Evolutionary conservation across 495 filamentous ascomycete species (phyloP).

Genomic region (Evansstolkia leycettana): DNA sequence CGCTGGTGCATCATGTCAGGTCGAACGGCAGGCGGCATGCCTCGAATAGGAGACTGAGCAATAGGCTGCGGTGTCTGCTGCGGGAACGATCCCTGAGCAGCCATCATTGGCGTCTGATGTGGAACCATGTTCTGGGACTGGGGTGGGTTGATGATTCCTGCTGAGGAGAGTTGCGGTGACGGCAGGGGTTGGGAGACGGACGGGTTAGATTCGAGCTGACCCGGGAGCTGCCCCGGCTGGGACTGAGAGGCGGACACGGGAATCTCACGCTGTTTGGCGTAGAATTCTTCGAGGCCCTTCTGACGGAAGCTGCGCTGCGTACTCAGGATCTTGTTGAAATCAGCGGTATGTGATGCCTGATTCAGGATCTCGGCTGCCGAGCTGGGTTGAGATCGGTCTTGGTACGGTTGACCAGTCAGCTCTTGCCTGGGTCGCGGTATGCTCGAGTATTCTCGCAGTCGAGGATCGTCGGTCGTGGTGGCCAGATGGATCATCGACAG

Average conservation of each 20-base stretch:
- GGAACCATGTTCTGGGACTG: conserved; percentile 28
- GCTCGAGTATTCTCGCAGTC: conserved; percentile 68
- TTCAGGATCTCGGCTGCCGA: conserved; percentile 74
- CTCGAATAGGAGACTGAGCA: conserved; percentile 24
- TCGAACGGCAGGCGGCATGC: conserved; percentile 28
- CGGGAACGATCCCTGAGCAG: conserved; percentile 10
- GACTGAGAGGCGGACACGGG: conserved; percentile 40
- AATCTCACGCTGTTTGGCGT: conserved; percentile 64
- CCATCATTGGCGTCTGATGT: conserved; percentile 30
- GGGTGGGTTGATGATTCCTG: conserved; percentile 24
- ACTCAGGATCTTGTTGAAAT: conserved; percentile 75
- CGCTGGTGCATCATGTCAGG: conserved; percentile 35
- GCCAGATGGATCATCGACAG: conserved; percentile 78
- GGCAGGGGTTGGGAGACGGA: conserved; percentile 35
- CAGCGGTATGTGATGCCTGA: conserved; percentile 77
- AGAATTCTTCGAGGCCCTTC: conserved; percentile 65
- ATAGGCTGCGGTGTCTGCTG: not conserved
- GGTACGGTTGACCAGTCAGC: conserved; percentile 76
- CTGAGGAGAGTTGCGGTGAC: conserved; percentile 26
- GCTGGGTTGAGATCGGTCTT: conserved; percentile 72
- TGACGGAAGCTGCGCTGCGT: conserved; percentile 61
- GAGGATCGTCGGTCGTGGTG: conserved; percentile 63
- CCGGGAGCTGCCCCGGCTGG: conserved; percentile 36
- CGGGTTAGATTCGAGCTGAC: conserved; percentile 37
- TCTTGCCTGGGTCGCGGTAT: conserved; percentile 84